Base-by-base conservation (phyloP, 2,329 filamentous ascomycete species). In the Penicillium freii region DNA sequence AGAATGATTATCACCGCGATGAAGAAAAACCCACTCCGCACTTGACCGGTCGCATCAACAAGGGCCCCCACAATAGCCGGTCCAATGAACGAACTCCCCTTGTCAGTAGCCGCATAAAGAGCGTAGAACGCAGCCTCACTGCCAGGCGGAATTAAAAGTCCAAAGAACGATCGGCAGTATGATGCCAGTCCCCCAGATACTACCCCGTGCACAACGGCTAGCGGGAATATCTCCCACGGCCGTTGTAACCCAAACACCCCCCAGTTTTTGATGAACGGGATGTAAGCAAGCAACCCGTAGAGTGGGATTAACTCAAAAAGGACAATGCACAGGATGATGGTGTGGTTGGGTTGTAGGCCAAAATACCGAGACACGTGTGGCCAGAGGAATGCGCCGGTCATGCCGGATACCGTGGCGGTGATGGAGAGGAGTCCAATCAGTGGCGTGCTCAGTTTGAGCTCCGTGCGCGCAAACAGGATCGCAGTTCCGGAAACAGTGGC, bases 51-150 rank as follows among this genome's bases (percentile, higher is more conserved):
- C 48, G 78, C 84, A 73, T 96, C 91, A 25, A 93, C 93, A 58
- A 97, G 93, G 29, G 86, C 84, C 0, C 92, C 92, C 0, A 97
- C 92, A 65, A 97, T 91, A 0, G 91, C 89, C 0, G 92, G 92
- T 0, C 92, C 92, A 70, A 97, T 95, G 1, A 96, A 83, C 66
- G 89, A 93, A 39, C 88, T 92, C 0, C 92, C 92, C 74, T 97
- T 97, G 72, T 97, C 92, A 0, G 92, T 97, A 57, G 96, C 95
- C 23, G 92, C 92, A 69, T 96, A 97, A 3, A 97, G 79, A 0
- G 92, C 92, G 71, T 94, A 97, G 71, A 97, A 97, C 0, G 92
- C 91, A 0, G 92, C 92, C 73, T 97, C 92, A 27, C 87, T 92
- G 3, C 92, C 92, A 0, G 91, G 90, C 0, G 92, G 92, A 57